Base-by-base conservation (phyloP, 2,329 filamentous ascomycete species). In the Fusarium metavorans region DNA sequence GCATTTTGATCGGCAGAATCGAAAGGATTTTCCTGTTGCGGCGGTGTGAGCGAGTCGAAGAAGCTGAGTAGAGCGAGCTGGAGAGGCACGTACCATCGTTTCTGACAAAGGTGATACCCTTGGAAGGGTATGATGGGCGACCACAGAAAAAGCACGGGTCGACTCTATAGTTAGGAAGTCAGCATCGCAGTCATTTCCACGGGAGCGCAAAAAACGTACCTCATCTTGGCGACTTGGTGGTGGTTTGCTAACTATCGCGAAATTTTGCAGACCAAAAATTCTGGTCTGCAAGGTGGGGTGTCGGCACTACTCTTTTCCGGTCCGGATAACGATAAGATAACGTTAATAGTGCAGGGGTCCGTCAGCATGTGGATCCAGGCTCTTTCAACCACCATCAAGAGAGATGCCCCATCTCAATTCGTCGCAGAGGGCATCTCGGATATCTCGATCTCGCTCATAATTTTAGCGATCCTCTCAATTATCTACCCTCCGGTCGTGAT, bases 11-110 rank as follows among this genome's bases (percentile, higher is more conserved):
- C 48, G 27, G 48, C 48, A 52, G 27, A 52, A 52, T 32, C 48
- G 48, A 32, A 52, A 52, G 48, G 48, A 52, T 32, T 52, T 52
- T 52, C 48, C 48, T 52, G 6, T 52, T 52, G 75, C 63, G 71
- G 73, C 57, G 52, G 48, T 45, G 60, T 61, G 50, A 27, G 30
- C 20, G 43, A 10, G 43, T 25, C 14, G 23, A 48, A 30, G 27
- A 30, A 30, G 27, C 56, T 25, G 4, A 27, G 20, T 50, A 45
- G 23, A 48, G 23, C 10, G 8, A 25, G 5, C 20, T 27, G 8
- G 23, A 52, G 27, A 52, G 48, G 48, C 27, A 52, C 48, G 27
- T 52, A 52, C 48, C 48, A 52, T 52, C 48, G 48, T 52, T 52
- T 52, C 48, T 52, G 48, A 52, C 48, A 52, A 52, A 52, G 27